Conservation (phyloP, 1,284 basidiomycete species). For the Termitomyces sp. region DNA sequence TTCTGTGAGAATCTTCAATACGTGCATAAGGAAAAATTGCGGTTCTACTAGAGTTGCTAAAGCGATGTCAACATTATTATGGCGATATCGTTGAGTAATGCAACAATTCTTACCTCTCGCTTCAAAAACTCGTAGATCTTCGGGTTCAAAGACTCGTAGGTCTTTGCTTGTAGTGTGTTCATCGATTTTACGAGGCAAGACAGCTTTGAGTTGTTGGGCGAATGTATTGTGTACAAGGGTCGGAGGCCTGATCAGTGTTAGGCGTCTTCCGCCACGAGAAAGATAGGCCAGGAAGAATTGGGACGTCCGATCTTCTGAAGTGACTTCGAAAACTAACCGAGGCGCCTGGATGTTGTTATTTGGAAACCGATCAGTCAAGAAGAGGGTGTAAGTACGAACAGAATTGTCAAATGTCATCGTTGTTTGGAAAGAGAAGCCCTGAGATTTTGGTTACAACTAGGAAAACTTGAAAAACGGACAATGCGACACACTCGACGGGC, state of each 20-base stretch:
- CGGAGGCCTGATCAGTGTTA: conserved; percentile 58
- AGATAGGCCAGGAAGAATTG: conserved; percentile 61
- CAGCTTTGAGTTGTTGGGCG: conserved; percentile 38
- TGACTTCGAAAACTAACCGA: conserved; percentile 55
- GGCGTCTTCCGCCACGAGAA: conserved; percentile 48
- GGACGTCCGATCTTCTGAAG: conserved; percentile 39
- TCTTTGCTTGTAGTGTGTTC: conserved; percentile 46
- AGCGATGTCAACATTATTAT: background rate
- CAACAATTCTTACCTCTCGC: conserved; percentile 31
- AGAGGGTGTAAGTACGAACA: conserved; percentile 38
- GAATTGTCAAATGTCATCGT: conserved; percentile 51
- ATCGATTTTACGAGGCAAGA: conserved; percentile 47
- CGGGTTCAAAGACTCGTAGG: conserved; percentile 39
- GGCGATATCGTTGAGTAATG: too few relatives aligned
- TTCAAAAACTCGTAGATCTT: conserved; percentile 48
- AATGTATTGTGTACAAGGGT: conserved; percentile 44
- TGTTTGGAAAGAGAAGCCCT: conserved; percentile 54
- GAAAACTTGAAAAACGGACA: background rate
- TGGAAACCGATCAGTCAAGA: background rate
- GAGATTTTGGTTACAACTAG: conserved; percentile 6
- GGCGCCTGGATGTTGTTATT: conserved; percentile 36
- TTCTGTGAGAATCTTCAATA: conserved; percentile 37
- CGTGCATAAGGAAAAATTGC: conserved; percentile 39
- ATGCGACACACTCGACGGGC: conserved; percentile 31
- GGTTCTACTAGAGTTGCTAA: conserved; percentile 28